A percentile compares a stretch with the other conserved stretches of the same genome.
phyloP scores from a whole-genome alignment of 164 flowering plant genomes.

The Liriodendron chinense region DNA sequence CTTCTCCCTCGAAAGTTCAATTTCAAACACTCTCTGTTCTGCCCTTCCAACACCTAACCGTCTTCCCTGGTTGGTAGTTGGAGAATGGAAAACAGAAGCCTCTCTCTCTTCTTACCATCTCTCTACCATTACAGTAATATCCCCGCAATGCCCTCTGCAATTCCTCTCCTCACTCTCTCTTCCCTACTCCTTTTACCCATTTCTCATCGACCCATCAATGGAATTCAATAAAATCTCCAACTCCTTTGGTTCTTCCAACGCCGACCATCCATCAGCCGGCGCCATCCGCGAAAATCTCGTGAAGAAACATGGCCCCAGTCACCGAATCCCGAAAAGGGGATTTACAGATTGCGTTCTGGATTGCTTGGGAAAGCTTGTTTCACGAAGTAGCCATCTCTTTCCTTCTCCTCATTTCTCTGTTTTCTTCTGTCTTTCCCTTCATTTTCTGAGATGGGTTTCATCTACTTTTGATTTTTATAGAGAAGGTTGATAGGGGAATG shows the following conservation, averaged over 20 bases:
- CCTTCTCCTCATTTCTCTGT: background rate
- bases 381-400: constrained; percentile 24
- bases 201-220: constrained; percentile 15
- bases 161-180: background rate
- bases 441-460: constrained; percentile 6
- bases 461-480: constrained; percentile 17
- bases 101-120: background rate
- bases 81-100: background rate
- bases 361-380: constrained; percentile 27
- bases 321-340: constrained; percentile 6
- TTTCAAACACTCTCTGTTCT: background rate
- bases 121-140: no score
- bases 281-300: constrained; percentile 24
- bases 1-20: background rate
- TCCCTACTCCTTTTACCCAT: background rate
- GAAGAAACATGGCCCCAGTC: constrained; percentile 6
- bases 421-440: background rate
- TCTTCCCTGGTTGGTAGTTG: constrained; percentile 2
- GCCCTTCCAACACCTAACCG: constrained; percentile 2
- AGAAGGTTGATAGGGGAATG: constrained; percentile 44
- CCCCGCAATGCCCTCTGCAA: constrained; percentile 13
- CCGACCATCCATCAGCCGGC: constrained; percentile 9
- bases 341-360: constrained; percentile 12
- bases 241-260: constrained; percentile 3
- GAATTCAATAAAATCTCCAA: constrained; percentile 14